Percentiles rank a stretch among this genome's conserved stretches.
Conservation (phyloP, 345 rosid species). For the Salix arbutifolia region DNA sequence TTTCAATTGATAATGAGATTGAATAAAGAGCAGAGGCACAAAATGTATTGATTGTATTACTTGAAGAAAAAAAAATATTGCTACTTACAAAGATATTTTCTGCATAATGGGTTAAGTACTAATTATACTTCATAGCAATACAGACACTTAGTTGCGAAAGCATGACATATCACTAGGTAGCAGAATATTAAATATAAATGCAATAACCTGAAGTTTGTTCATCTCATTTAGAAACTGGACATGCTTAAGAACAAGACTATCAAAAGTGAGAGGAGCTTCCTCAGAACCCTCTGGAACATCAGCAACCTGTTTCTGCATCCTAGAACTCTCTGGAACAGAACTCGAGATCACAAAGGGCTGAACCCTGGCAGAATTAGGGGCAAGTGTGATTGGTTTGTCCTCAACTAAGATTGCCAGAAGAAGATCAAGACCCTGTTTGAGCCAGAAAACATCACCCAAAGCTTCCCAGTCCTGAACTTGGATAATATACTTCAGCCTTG, state of each 20-base stretch:
- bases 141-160: not conserved
- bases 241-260: slow-evolving; percentile 76
- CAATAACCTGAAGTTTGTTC: slow-evolving; percentile 86
- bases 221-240: slow-evolving; percentile 75
- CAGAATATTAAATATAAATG: not conserved
- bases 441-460: slow-evolving; percentile 97
- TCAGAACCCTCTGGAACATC: slow-evolving; percentile 64
- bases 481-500: slow-evolving; percentile 81
- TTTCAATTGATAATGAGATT: not conserved
- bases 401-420: slow-evolving; percentile 84
- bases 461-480: slow-evolving; percentile 98
- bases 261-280: slow-evolving; percentile 74
- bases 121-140: not conserved
- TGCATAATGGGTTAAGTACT: not conserved
- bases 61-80: not conserved
- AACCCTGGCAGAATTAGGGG: slow-evolving; percentile 94
- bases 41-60: not conserved
- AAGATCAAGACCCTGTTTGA: slow-evolving; percentile 98
- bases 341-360: slow-evolving; percentile 51
- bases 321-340: slow-evolving; percentile 58
- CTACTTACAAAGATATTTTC: not conserved
- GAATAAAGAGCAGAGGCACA: not conserved
- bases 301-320: slow-evolving; percentile 47
- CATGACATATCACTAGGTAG: not conserved
- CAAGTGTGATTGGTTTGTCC: slow-evolving; percentile 85